A percentile compares a stretch with the other conserved stretches of the same genome.
phyloP scores from a whole-genome alignment of 805 yeast genomes.

The Ogataea angusta region DNA sequence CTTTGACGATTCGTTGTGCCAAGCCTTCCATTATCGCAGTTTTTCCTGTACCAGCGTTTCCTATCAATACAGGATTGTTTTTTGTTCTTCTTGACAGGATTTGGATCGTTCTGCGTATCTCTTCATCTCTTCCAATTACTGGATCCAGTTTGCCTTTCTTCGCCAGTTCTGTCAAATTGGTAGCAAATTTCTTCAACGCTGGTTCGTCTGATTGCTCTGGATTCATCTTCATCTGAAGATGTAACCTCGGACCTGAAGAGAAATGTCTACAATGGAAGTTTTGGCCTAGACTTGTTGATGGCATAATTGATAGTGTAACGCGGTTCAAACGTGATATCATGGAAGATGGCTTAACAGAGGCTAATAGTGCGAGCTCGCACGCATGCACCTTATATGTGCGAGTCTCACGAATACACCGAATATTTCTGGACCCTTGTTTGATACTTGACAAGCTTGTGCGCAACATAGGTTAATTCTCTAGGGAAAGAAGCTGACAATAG shows the following conservation, averaged over 20 bases:
- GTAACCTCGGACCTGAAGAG: no score
- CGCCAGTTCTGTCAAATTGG: constrained; percentile 83
- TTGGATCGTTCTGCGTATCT: constrained; percentile 88
- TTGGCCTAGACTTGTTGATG: no score
- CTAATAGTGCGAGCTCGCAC: no score
- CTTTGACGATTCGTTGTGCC: constrained; percentile 87
- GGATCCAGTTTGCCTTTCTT: constrained; percentile 90
- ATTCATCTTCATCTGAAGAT: constrained; percentile 32
- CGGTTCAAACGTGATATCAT: no score
- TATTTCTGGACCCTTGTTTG: neutral
- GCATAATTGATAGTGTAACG: no score
- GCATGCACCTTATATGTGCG: no score
- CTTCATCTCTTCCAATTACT: constrained; percentile 95
- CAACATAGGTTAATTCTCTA: neutral
- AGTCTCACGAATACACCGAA: no score
- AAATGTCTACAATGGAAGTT: no score
- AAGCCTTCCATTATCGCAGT: constrained; percentile 96
- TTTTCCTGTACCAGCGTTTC: constrained; percentile 97
- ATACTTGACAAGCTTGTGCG: neutral
- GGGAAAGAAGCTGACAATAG: neutral
- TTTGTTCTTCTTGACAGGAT: constrained; percentile 89
- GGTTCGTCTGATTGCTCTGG: constrained; percentile 50
- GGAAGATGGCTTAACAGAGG: no score
- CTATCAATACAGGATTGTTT: constrained; percentile 92
- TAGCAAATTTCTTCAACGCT: constrained; percentile 81